A percentile compares a stretch with the other conserved stretches of the same genome.
Conservation (phyloP, 2,329 filamentous ascomycete genomes). For the Nannizzia gypsea region DNA sequence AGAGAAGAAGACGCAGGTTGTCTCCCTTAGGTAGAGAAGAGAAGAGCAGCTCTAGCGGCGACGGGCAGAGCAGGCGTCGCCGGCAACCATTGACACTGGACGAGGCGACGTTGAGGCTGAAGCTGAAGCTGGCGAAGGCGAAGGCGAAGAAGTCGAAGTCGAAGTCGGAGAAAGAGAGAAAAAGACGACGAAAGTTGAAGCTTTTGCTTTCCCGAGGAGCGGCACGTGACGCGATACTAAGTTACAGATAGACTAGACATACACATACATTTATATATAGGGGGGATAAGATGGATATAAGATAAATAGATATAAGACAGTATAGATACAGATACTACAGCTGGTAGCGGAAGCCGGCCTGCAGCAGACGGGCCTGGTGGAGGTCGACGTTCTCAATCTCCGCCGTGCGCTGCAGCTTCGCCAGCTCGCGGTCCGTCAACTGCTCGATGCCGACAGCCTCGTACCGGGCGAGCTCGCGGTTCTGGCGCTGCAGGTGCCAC, state of each 20-base stretch:
- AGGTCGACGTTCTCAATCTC: constrained; percentile 42
- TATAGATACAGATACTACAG: background rate
- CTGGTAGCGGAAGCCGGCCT: constrained; percentile 44
- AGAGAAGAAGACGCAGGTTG: too few relatives aligned
- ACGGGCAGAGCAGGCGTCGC: background rate
- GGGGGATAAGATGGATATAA: background rate
- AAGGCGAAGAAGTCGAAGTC: background rate
- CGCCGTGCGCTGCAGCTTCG: constrained; percentile 39
- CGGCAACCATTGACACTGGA: background rate
- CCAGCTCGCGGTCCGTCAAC: constrained; percentile 38
- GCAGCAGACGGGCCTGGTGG: constrained; percentile 38
- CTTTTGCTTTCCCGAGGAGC: background rate
- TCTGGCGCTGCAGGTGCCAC: constrained; percentile 34
- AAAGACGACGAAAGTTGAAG: too few relatives aligned
- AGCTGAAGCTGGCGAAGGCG: background rate
- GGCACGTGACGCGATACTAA: background rate
- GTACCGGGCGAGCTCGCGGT: constrained; percentile 40
- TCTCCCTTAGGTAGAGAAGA: too few relatives aligned
- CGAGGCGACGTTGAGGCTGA: too few relatives aligned
- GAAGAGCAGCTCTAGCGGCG: too few relatives aligned
- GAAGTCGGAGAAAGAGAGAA: too few relatives aligned
- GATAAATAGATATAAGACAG: background rate
- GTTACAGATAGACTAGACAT: background rate
- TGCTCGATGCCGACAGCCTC: constrained; percentile 36
- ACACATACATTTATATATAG: background rate